Percentiles rank a stretch among this genome's conserved stretches.
Evolutionary conservation across 176 grass and related monocot genomes (phyloP).

Genomic region (Calamus simplicifolius): DNA sequence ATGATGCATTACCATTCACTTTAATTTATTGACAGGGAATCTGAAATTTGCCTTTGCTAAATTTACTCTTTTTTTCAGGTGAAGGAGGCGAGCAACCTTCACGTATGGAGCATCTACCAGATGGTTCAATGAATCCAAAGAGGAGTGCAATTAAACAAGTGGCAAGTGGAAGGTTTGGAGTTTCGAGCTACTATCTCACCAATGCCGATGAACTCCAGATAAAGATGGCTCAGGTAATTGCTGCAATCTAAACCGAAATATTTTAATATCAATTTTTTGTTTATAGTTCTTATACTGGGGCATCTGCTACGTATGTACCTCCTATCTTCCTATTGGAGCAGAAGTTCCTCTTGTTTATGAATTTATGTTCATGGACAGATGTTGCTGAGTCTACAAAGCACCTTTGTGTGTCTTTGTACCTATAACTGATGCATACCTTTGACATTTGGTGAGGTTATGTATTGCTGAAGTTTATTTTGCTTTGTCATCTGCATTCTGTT

Average conservation of each 20-base stretch:
- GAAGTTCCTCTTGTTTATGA: slow-evolving; percentile 14
- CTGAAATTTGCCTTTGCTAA: background rate
- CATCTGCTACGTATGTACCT: background rate
- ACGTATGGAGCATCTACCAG: slow-evolving; percentile 74
- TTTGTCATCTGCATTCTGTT: slow-evolving; percentile 8
- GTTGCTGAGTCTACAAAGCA: slow-evolving; percentile 12
- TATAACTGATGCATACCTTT: slow-evolving; percentile 17
- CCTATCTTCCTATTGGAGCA: slow-evolving; percentile 6
- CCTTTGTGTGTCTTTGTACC: slow-evolving; percentile 11
- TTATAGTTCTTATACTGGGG: background rate
- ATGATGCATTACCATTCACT: too few relatives aligned
- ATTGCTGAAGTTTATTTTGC: slow-evolving; percentile 6
- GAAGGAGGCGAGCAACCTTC: slow-evolving; percentile 95
- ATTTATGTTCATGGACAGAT: slow-evolving; percentile 22
- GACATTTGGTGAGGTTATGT: slow-evolving; percentile 12
- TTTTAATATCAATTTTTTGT: slow-evolving; percentile 5
- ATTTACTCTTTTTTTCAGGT: slow-evolving; percentile 32
- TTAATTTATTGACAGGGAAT: too few relatives aligned
- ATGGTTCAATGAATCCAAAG: slow-evolving; percentile 91
- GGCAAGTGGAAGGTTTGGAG: slow-evolving; percentile 94
- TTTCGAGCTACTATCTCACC: slow-evolving; percentile 90
- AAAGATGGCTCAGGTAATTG: slow-evolving; percentile 97
- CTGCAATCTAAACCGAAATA: background rate
- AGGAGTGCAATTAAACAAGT: slow-evolving; percentile 99
- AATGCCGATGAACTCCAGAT: slow-evolving; percentile 99